These are phyloP conservation scores for Septoria petroselini DNA, from an alignment of 2,329 filamentous ascomycete species.

Conservation along the genomic window DNA sequence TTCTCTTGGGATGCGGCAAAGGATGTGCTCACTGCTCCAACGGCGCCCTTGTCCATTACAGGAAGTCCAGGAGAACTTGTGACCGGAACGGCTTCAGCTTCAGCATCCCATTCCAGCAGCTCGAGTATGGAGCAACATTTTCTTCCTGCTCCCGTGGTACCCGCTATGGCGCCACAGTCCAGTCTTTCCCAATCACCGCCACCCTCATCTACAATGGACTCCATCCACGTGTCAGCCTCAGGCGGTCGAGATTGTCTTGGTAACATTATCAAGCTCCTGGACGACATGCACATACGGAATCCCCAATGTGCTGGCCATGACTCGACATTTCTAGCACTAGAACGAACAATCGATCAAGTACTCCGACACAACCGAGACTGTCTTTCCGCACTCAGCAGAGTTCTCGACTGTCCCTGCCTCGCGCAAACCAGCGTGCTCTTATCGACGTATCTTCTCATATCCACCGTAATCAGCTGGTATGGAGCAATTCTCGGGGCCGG, in stretches of 20 bases:
- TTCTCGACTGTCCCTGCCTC: constrained; percentile 12
- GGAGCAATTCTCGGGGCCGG: constrained; percentile 1
- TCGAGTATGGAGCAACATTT: too few species aligned
- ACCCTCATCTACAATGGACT: neutral
- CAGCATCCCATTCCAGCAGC: too few species aligned
- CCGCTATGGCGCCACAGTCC: too few species aligned
- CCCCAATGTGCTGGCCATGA: constrained; percentile 1
- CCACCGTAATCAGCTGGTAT: constrained; percentile 4
- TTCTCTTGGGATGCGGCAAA: neutral
- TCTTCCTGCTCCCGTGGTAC: too few species aligned
- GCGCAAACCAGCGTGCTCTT: neutral
- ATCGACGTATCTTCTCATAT: constrained; percentile 2
- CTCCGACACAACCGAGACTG: constrained; percentile 10
- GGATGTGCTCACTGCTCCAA: neutral
- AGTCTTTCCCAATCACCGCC: too few species aligned
- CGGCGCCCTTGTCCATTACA: neutral
- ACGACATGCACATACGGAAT: constrained; percentile 5
- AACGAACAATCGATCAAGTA: constrained; percentile 10
- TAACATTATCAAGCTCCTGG: constrained; percentile 4
- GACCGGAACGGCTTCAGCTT: too few species aligned
- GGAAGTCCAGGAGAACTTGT: neutral
- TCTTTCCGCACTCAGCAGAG: constrained; percentile 3
- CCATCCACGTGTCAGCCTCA: neutral
- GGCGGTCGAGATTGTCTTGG: constrained; percentile 1
- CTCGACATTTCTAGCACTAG: neutral